Evolutionary conservation across 202 grass and related monocot genomes (phyloP).

Genomic region (Saccharum hybrid): DNA sequence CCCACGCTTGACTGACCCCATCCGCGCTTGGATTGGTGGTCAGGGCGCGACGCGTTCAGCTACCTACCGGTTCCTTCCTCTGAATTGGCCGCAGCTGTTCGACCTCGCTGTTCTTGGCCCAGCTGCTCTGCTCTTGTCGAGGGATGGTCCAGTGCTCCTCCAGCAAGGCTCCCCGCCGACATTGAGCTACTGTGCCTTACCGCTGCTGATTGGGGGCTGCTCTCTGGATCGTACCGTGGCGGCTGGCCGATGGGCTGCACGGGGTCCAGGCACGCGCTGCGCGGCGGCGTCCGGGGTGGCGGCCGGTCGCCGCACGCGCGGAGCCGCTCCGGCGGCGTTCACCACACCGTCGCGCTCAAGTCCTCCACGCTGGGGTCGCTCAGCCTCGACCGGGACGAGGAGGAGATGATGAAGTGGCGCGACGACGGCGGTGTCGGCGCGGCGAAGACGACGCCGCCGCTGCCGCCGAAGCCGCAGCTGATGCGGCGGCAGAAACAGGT

Average conservation of each 20-base stretch:
- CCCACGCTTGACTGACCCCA: conserved; percentile 17
- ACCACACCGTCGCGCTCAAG: conserved; percentile 67
- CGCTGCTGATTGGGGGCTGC: background rate
- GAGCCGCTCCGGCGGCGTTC: conserved; percentile 42
- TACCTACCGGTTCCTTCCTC: background rate
- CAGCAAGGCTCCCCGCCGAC: background rate
- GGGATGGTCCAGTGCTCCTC: conserved; percentile 19
- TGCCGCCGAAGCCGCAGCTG: conserved; percentile 40
- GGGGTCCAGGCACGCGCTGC: conserved; percentile 68
- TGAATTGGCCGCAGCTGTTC: conserved; percentile 1
- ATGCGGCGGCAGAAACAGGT: conserved; percentile 41
- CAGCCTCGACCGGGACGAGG: conserved; percentile 66
- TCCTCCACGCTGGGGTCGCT: conserved; percentile 83
- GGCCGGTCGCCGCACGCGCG: conserved; percentile 48
- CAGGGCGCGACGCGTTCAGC: background rate
- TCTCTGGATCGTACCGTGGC: background rate
- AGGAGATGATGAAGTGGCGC: conserved; percentile 61
- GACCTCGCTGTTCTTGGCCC: conserved; percentile 19
- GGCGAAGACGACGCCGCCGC: background rate
- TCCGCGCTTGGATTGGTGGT: background rate
- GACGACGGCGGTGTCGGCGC: background rate
- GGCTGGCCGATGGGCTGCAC: conserved; percentile 70
- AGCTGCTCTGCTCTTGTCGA: conserved; percentile 2
- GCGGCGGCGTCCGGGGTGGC: conserved; percentile 43
- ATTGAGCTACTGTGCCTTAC: conserved; percentile 14